Evolutionary conservation across 2,329 filamentous ascomycete species (phyloP), one percentile per base, ranked within the genome.

Genomic region (Pseudogymnoascus sp.): DNA sequence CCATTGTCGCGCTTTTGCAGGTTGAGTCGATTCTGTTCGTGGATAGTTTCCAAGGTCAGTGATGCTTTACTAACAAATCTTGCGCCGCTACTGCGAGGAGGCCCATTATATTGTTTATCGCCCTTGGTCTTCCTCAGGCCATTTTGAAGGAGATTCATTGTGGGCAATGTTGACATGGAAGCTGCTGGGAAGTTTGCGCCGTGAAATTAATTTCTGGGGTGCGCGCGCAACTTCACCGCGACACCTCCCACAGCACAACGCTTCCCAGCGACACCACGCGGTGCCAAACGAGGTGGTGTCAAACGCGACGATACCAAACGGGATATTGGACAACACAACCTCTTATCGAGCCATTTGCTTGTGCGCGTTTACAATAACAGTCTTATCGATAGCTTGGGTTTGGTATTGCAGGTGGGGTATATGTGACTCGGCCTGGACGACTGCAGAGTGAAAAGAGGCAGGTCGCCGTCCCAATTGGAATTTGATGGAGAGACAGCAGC

Each of bases 11-110:
- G 79, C 66, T 77, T 80, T 61, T 81, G 78, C 50, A 80, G 75
- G 72, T 77, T 79, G 69, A 79, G 76, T 65, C 78, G 79, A 70
- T 84, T 84, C 85, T 88, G 85, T 76, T 84, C 78, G 71, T 82
- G 79, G 66, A 87, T 76, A 80, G 81, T 82, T 78, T 82, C 80
- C 71, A 88, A 83, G 75, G 81, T 87, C 81, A 86, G 83, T 78
- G 80, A 78, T 65, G 84, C 84, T 76, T 79, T 79, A 79, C 81
- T 86, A 64, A 78, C 75, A 70, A 76, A 74, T 64, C 75, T 76
- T 63, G 75, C 70, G 31, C 73, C 69, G 62, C 71, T 70, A 69
- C 73, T 70, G 70, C 71, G 68, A 40, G 72, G 56, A 69, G 70
- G 70, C 50, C 70, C 70, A 67, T 69, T 72, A 53, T 73, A 73